phyloP scores from a whole-genome alignment of 2,329 filamentous ascomycete genomes.

The Stachybotrys echinatus region DNA sequence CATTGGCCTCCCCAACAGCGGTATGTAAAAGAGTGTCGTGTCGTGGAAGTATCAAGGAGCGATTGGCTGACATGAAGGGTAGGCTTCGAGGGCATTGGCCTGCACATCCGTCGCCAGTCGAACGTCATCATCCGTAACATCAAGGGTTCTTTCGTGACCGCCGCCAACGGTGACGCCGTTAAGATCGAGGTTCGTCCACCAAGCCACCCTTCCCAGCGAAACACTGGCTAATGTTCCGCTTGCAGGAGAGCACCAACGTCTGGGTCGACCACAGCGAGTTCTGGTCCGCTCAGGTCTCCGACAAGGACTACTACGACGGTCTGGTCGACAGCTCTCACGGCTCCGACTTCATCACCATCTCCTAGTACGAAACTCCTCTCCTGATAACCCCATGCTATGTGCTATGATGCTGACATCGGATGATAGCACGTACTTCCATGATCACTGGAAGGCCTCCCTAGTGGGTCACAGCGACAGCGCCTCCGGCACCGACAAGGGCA shows the following conservation, averaged over 20 bases:
- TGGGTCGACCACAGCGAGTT: slow-evolving; percentile 46
- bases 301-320: slow-evolving; percentile 64
- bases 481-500: slow-evolving; percentile 48
- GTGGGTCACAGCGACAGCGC: slow-evolving; percentile 55
- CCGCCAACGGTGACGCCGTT: slow-evolving; percentile 50
- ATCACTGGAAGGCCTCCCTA: slow-evolving; percentile 42
- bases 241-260: slow-evolving; percentile 43
- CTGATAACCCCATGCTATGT: too few species aligned
- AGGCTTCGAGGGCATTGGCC: slow-evolving; percentile 36
- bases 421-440: slow-evolving; percentile 14
- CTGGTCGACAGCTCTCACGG: slow-evolving; percentile 57
- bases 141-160: slow-evolving; percentile 49
- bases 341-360: slow-evolving; percentile 50
- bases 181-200: slow-evolving; percentile 21
- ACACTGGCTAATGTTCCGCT: neutral
- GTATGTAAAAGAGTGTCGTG: slow-evolving; percentile 16
- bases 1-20: slow-evolving; percentile 25
- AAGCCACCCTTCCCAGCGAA: neutral
- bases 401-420: neutral
- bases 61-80: neutral
- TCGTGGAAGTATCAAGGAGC: too few species aligned
- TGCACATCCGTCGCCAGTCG: slow-evolving; percentile 40
- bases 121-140: slow-evolving; percentile 59
- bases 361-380: slow-evolving; percentile 30
- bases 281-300: slow-evolving; percentile 48